Base-by-base conservation (phyloP, 1,284 basidiomycete species). In the Cutaneotrichosporon cavernicola region DNA sequence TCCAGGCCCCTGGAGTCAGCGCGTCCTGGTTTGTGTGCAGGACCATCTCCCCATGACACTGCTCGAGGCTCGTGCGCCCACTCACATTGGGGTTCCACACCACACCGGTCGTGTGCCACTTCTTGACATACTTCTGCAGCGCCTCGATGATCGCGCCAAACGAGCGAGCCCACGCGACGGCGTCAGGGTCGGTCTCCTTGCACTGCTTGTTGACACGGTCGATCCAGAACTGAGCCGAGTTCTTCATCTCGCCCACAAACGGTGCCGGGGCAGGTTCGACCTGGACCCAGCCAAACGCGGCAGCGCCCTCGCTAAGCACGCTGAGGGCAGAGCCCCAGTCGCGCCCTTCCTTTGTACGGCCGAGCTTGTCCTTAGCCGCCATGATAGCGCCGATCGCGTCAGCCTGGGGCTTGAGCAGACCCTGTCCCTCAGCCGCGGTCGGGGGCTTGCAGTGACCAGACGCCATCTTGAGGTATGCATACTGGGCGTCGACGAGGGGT, bases 201-300 rank as follows among this genome's bases (percentile, higher is more conserved):
- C 85, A 91, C 70, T 96, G 92, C 81, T 96, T 95, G 80, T 96
- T 88, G 56, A 98, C 86, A 62, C 90, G 87, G 77, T 97, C 93
- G 14, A 89, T 88, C 79, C 94, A 99, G 82, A 95, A 99, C 74
- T 89, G 86, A 7, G 90, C 87, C 9, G 91, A 87, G 60, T 98
- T 93, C 81, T 91, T 96, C 81, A 90, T 87, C 60, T 96, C 92
- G 14, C 81, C 82, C n/a, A 98, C 84, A 72, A 86, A 90, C 14
- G 90, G 88, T 5, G 86, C 92, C 0, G 97, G 96, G 74, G 60
- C 50, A 1, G 58, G 64, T 56, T 58, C 92, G 61, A 89, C 84
- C 56, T 89, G 86, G 53, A 99, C 88, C 96, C 96, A 99, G n/a
- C 89, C 95, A 60, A 92, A 87, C n/a, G 86, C 88, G 10, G 89